phyloP scores from a whole-genome alignment of 768 basidiomycete species.

The Rickenella mellea region DNA sequence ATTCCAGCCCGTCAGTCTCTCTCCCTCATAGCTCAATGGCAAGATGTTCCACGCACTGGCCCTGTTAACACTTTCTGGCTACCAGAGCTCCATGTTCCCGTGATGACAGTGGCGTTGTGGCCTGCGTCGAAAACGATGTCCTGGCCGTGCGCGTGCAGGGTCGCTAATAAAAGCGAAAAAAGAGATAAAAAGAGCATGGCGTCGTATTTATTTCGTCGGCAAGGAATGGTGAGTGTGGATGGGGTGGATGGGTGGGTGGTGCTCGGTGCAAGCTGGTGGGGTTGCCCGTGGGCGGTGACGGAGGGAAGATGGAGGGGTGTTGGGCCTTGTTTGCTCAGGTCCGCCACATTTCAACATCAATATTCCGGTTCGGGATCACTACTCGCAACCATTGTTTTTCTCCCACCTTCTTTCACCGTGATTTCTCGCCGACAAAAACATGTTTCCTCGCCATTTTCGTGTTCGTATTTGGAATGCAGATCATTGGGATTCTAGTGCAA shows the following conservation, averaged over 20 bases:
- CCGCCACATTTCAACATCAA: no score
- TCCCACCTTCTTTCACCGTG: no score
- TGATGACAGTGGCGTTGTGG: slow-evolving; percentile 62
- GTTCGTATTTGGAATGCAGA: no score
- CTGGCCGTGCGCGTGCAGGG: slow-evolving; percentile 23
- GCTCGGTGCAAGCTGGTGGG: slow-evolving; percentile 7
- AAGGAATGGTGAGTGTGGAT: slow-evolving; percentile 1
- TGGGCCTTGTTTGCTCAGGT: slow-evolving; percentile 20
- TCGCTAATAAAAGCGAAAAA: slow-evolving; percentile 12
- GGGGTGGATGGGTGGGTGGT: slow-evolving; percentile 3
- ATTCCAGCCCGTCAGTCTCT: background rate
- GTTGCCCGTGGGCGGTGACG: slow-evolving; percentile 14
- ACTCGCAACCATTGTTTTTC: no score
- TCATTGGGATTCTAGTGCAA: no score
- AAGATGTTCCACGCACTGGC: slow-evolving; percentile 43
- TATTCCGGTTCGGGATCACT: no score
- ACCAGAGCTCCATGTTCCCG: slow-evolving; percentile 85
- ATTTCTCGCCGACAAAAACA: no score
- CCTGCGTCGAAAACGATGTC: slow-evolving; percentile 28
- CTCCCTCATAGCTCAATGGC: background rate
- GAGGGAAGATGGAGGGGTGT: slow-evolving; percentile 12
- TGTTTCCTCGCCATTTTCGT: no score
- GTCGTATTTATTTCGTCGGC: slow-evolving; percentile 2
- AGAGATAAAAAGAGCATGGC: slow-evolving; percentile 2
- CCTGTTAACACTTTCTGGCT: slow-evolving; percentile 72